Evolutionary conservation across 208 protist genomes (phyloP), one percentile per base, ranked within the genome.

Genomic region (Trypanosoma lewisi): DNA sequence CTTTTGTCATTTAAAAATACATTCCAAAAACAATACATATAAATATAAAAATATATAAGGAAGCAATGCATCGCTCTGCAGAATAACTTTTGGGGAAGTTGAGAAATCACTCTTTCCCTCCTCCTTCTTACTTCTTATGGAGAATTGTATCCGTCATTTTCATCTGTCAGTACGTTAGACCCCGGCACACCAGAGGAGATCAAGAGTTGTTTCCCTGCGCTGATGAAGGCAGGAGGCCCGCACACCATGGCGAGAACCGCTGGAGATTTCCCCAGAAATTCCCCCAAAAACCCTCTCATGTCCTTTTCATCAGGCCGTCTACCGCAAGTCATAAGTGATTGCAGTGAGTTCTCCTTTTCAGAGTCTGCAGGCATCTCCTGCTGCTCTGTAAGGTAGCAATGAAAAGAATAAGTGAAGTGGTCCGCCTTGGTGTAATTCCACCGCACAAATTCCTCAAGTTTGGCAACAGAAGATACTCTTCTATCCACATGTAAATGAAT

Each of bases 401-500:
- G 64, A 69, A 68, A 82, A 5, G 19, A 41, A 37, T 69, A 69
- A 11, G 27, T 48, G 33, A 70, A 69, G 6, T 57, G 62, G 17
- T 33, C 47, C 23, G 34, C 27, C 14, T 63, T 63, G 59, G 44
- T 50, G 31, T 67, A 52, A n/a, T 75, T 64, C 80, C 80, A 85
- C 23, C 77, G 65, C 7, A 83, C 34, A 28, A 88, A 73, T 28
- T 77, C 61, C 14, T 62, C 49, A 31, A 87, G 31, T 58, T 77
- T 81, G 16, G 85, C 63, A n/a, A 94, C 75, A n/a, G 60, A 67
- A 19, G 69, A 73, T 5, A 67, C 34, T 25, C 30, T 76, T 45
- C 65, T 63, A 36, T 91, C 89, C 9, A 82, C 77, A 71, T 94
- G 90, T n/a, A 96, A 63, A 61, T 96, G 90, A 27, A 89, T 51